phyloP scores from a whole-genome alignment of 108 stramenopile genomes.

The Skeletonema potamos region DNA sequence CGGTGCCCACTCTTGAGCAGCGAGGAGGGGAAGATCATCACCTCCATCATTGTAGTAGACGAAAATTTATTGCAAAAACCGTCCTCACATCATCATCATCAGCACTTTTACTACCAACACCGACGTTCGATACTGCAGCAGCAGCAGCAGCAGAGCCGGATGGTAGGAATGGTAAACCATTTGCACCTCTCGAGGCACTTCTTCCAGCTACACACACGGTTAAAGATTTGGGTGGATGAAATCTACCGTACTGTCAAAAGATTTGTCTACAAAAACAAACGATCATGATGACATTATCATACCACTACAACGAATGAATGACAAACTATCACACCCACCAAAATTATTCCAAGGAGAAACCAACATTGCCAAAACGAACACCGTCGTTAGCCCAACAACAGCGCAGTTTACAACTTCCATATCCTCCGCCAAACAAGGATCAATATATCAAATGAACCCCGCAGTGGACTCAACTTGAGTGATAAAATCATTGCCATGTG shows the following conservation, averaged over 20 bases:
- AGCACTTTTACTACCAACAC: background rate
- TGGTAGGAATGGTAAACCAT: constrained; percentile 2
- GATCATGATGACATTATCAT: background rate
- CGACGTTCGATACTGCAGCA: background rate
- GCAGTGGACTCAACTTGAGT: background rate
- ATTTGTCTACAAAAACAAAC: background rate
- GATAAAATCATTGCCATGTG: constrained; percentile 28
- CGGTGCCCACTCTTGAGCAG: background rate
- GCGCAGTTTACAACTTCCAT: constrained; percentile 30
- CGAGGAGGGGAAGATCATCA: too few species aligned
- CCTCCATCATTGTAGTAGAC: background rate
- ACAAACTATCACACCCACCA: constrained; percentile 15
- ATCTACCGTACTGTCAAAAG: background rate
- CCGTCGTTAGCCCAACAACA: background rate
- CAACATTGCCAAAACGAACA: background rate
- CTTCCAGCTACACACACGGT: constrained; percentile 13
- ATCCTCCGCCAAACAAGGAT: constrained; percentile 28
- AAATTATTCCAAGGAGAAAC: constrained; percentile 22
- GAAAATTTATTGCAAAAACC: background rate
- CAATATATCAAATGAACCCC: constrained; percentile 33
- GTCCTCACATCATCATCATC: background rate
- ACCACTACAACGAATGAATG: constrained; percentile 5
- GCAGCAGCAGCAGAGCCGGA: background rate
- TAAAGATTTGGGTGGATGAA: constrained; percentile 7
- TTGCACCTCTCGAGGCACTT: constrained; percentile 9